Evolutionary conservation across 1,139 yeast genomes (phyloP), one percentile per base, ranked within the genome.

Genomic region (Yamadazyma kanchanaburiensis): DNA sequence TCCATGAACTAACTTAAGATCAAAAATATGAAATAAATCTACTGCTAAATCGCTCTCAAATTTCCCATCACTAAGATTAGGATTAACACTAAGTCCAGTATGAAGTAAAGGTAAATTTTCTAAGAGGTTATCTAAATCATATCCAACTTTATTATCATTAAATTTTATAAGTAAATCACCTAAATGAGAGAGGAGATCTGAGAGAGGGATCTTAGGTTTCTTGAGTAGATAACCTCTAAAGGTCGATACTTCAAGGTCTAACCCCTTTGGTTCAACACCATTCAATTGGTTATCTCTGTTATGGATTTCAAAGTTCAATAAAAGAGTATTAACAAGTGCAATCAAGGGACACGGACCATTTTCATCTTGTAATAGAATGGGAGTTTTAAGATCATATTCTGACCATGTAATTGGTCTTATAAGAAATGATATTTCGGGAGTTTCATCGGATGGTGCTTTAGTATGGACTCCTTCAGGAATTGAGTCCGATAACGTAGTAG

Each of bases 311-410:
- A 69, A 62, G 3, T 74, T 58, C 16, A 79, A 48, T n/a, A 79
- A 42, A 17, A 87, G 51, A 0, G 88, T 74, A 51, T 89, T 89
- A 30, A 80, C 70, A 25, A 89, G 59, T 0, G 96, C 89, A n/a
- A 88, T 73, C 25, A 89, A 57, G 2, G 96, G 95, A 49, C 96
- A 88, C 0, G 96, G 95, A 0, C 96, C 96, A 46, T 88, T 86
- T 27, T 58, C 67, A 40, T 85, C 85, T 55, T 89, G 96, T 12
- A 86, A 58, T n/a, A 89, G 58, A 21, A 88, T 76, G n/a, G 74
- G 78, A 15, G 76, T 63, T 34, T 49, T 49, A 24, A 57, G 52
- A 26, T 55, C 56, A 40, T 59, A 58, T 26, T 59, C 60, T 4
- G 61, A 49, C 65, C 65, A 59, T 6, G 30, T 28, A 5, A 59